Evolutionary conservation across 2,329 filamentous ascomycete species (phyloP).

Genomic region (Aspergillus arachidicola): DNA sequence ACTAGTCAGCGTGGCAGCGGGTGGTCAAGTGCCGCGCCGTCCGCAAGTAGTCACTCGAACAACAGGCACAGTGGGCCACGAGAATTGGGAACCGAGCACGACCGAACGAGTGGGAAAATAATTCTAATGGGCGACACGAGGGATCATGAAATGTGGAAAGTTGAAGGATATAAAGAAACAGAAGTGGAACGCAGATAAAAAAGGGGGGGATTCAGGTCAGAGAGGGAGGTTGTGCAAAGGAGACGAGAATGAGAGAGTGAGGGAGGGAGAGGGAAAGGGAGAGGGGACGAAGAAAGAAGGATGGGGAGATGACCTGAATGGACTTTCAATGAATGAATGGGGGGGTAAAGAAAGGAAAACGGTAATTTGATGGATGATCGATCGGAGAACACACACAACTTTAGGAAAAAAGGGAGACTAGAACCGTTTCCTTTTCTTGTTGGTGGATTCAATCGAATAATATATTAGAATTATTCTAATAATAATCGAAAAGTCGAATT

Average conservation of each 20-base stretch:
- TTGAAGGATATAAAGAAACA: constrained; percentile 1
- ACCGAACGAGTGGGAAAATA: constrained; percentile 5
- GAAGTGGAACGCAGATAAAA: constrained; percentile 13
- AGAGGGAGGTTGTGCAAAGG: constrained; percentile 6
- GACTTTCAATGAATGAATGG: not conserved
- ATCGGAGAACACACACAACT: constrained; percentile 2
- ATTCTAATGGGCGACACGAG: constrained; percentile 11
- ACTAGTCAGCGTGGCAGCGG: constrained; percentile 21
- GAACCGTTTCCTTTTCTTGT: not conserved
- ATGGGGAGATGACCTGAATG: constrained; percentile 3
- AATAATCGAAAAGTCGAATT: not conserved
- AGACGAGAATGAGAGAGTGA: not conserved
- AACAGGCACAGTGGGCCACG: constrained; percentile 13
- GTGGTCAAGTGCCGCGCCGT: constrained; percentile 22
- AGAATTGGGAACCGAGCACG: not conserved
- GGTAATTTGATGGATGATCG: constrained; percentile 4
- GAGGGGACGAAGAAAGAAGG: constrained; percentile 7
- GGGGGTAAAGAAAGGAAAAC: not conserved
- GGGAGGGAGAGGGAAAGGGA: constrained; percentile 3
- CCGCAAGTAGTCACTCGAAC: constrained; percentile 8
- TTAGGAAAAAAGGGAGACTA: not conserved
- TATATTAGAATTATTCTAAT: not conserved
- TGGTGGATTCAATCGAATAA: not conserved
- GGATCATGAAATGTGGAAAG: not conserved
- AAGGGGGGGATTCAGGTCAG: not conserved